Percentiles rank a stretch among this genome's conserved stretches.
Conservation (phyloP, 2,329 filamentous ascomycete genomes). For the Dendrostoma leiphaemia region DNA sequence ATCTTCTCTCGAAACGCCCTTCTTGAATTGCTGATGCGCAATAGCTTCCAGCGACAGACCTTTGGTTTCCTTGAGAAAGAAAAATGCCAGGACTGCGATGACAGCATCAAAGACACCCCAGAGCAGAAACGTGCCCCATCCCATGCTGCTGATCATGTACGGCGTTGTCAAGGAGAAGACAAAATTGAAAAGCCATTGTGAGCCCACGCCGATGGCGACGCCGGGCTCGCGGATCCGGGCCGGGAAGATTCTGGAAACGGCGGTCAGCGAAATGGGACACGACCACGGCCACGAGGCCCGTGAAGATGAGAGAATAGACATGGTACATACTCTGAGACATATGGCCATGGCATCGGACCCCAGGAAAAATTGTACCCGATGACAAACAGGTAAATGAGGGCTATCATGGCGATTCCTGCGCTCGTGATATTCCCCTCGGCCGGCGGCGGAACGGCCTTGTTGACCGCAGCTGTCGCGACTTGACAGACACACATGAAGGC, state of each 20-base stretch:
- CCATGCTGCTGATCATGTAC: constrained; percentile 46
- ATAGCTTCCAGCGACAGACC: constrained; percentile 64
- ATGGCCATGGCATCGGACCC: constrained; percentile 51
- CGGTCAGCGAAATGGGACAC: background rate
- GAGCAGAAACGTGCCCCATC: constrained; percentile 45
- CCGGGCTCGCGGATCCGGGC: constrained; percentile 46
- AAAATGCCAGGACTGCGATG: constrained; percentile 43
- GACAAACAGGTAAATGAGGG: constrained; percentile 54
- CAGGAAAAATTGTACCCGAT: constrained; percentile 49
- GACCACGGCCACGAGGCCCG: background rate
- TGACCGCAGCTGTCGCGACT: constrained; percentile 41
- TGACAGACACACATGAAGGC: constrained; percentile 44
- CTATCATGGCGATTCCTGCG: constrained; percentile 48
- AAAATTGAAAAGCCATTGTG: constrained; percentile 51
- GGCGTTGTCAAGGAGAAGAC: constrained; percentile 46
- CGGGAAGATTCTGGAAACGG: constrained; percentile 40
- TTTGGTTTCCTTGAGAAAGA: constrained; percentile 67
- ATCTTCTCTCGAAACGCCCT: constrained; percentile 14
- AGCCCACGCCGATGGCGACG: constrained; percentile 41
- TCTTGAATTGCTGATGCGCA: constrained; percentile 28
- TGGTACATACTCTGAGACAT: constrained; percentile 38
- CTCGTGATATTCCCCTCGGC: constrained; percentile 30
- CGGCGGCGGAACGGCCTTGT: constrained; percentile 36
- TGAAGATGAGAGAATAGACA: background rate
- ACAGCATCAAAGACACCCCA: constrained; percentile 44